These are phyloP conservation scores for Sanghuangporus weigelae DNA, from an alignment of 1,284 basidiomycete genomes.

Conservation along the genomic window DNA sequence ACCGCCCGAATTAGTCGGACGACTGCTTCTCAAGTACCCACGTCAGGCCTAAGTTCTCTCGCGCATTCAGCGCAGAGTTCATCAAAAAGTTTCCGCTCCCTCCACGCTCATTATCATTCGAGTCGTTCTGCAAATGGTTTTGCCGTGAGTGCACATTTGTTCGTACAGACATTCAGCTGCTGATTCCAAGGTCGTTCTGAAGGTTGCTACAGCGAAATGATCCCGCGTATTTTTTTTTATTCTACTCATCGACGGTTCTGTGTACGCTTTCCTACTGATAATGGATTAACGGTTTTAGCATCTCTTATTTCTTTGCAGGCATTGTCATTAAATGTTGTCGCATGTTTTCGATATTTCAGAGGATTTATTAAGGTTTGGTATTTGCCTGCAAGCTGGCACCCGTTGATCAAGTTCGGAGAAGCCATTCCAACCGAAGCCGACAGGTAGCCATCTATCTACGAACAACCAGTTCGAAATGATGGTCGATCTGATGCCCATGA, in stretches of 20 bases:
- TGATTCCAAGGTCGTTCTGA: neutral
- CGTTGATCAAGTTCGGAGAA: no score
- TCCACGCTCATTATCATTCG: constrained; percentile 38
- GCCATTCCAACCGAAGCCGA: no score
- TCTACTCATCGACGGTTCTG: neutral
- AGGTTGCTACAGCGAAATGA: constrained; percentile 14
- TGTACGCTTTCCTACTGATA: neutral
- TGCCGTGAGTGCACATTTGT: constrained; percentile 19
- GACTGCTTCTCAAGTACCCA: constrained; percentile 44
- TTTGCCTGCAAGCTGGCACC: no score
- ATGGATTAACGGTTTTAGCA: neutral
- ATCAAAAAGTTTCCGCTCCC: constrained; percentile 35
- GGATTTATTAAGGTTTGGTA: no score
- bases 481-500: no score
- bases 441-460: no score
- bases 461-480: no score
- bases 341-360: neutral
- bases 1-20: constrained; percentile 66
- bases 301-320: constrained; percentile 1
- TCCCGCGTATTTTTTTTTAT: neutral
- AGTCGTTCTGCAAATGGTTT: constrained; percentile 36
- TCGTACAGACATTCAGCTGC: neutral
- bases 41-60: constrained; percentile 50
- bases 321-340: neutral
- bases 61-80: constrained; percentile 31